These are phyloP conservation scores for Aspergillus sp. DNA, from an alignment of 2,329 filamentous ascomycete species.

Conservation along the genomic window DNA sequence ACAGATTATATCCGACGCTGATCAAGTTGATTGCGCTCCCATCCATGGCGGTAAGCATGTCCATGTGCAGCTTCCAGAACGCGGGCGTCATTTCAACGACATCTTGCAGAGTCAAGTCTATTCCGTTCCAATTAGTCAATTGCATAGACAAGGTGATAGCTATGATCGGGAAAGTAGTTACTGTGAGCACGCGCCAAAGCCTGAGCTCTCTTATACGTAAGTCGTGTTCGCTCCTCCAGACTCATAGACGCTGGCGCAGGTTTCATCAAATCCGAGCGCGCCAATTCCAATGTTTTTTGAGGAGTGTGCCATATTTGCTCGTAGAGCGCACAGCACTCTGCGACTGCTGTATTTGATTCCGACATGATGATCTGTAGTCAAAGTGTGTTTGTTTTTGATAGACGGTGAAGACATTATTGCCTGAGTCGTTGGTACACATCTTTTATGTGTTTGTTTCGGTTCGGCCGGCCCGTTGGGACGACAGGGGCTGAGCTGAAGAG, in stretches of 20 bases:
- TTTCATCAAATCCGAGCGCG: neutral
- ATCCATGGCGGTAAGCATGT: conserved; percentile 10
- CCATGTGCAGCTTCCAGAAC: conserved; percentile 20
- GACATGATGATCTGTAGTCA: neutral
- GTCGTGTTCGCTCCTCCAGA: neutral
- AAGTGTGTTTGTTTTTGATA: neutral
- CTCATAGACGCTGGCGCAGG: neutral
- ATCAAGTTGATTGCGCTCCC: conserved; percentile 13
- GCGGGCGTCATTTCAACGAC: conserved; percentile 8
- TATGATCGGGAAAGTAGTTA: too few species aligned
- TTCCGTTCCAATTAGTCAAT: too few species aligned
- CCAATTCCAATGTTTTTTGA: neutral
- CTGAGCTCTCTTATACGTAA: neutral
- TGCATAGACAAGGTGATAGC: too few species aligned
- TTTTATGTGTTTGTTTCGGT: neutral
- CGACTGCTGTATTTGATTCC: neutral
- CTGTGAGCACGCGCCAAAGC: neutral
- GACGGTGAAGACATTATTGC: neutral
- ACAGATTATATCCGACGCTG: conserved; percentile 18
- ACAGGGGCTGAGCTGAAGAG: neutral
- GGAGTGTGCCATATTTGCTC: neutral
- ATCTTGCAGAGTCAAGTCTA: conserved; percentile 27
- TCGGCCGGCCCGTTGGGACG: neutral
- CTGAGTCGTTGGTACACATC: neutral
- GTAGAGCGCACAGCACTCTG: neutral